Conservation (phyloP, 2,329 filamentous ascomycete genomes). For the Dactylellina drechsleri region DNA sequence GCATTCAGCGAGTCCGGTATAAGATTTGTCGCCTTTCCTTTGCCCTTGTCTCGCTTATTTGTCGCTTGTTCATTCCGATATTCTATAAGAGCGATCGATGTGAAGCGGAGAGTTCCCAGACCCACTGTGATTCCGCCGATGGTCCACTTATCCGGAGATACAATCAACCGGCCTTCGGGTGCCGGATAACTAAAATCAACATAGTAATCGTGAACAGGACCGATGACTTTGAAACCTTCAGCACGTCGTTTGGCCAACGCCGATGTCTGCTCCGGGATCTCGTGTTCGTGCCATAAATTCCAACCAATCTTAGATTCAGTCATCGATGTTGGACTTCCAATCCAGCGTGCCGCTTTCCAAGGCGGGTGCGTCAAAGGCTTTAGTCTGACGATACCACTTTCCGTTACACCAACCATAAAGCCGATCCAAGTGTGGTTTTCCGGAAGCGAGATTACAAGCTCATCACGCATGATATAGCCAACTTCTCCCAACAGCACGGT, state of each 20-base stretch:
- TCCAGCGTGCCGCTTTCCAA: conserved; percentile 48
- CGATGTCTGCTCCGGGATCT: conserved; percentile 36
- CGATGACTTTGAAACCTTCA: conserved; percentile 52
- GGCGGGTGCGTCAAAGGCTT: conserved; percentile 50
- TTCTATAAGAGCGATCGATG: conserved; percentile 44
- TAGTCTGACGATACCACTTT: conserved; percentile 50
- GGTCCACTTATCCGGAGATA: conserved; percentile 36
- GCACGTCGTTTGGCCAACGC: conserved; percentile 45
- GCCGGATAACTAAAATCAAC: conserved; percentile 39
- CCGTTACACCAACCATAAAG: conserved; percentile 52
- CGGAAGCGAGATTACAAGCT: conserved; percentile 30
- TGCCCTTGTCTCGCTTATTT: conserved; percentile 34
- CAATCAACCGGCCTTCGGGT: conserved; percentile 31
- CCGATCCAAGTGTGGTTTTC: conserved; percentile 45
- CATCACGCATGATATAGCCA: conserved; percentile 47
- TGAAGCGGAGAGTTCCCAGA: conserved; percentile 45
- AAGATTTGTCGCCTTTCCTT: conserved; percentile 36
- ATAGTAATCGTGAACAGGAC: conserved; percentile 46
- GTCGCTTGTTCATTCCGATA: conserved; percentile 43
- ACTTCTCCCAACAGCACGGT: conserved; percentile 41
- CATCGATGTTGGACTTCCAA: conserved; percentile 39
- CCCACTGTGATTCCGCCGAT: conserved; percentile 46
- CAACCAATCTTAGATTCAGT: conserved; percentile 43
- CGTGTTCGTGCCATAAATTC: conserved; percentile 43
- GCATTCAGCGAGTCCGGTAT: neutral